A percentile compares a stretch with the other conserved stretches of the same genome.
Conservation (phyloP, 805 yeast genomes). For the Zygosaccharomyces bailii region DNA sequence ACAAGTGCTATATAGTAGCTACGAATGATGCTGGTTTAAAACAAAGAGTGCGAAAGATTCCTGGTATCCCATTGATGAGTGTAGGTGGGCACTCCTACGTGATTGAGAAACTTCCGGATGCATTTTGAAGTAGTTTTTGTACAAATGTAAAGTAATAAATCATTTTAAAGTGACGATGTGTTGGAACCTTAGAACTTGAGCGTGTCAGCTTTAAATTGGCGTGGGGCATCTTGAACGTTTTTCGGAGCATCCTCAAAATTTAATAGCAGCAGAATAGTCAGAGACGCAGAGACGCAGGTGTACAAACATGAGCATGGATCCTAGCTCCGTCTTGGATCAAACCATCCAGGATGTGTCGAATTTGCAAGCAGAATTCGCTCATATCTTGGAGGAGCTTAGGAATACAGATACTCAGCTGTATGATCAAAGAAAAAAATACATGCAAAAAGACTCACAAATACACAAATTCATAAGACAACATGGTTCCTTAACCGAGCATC, state of each 20-base stretch:
- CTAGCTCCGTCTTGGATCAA: slow-evolving; percentile 77
- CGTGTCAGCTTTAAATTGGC: too few species aligned
- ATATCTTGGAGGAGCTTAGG: slow-evolving; percentile 72
- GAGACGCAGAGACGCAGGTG: too few species aligned
- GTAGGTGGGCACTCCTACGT: slow-evolving; percentile 93
- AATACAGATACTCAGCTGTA: slow-evolving; percentile 62
- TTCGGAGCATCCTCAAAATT: too few species aligned
- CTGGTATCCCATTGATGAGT: slow-evolving; percentile 95
- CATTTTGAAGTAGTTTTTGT: slow-evolving; percentile 47
- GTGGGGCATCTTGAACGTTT: neutral
- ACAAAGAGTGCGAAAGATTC: slow-evolving; percentile 90
- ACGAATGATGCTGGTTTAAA: slow-evolving; percentile 97
- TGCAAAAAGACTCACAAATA: slow-evolving; percentile 70
- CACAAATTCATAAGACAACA: slow-evolving; percentile 79
- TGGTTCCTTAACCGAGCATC: slow-evolving; percentile 77
- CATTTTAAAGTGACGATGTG: too few species aligned
- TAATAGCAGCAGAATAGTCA: too few species aligned
- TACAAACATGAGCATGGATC: slow-evolving; percentile 58
- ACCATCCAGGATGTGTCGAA: slow-evolving; percentile 72
- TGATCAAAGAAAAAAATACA: slow-evolving; percentile 63
- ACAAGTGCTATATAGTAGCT: slow-evolving; percentile 95
- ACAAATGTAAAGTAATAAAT: slow-evolving; percentile 4
- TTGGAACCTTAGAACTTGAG: too few species aligned
- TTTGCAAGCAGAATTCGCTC: slow-evolving; percentile 82
- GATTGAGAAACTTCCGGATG: slow-evolving; percentile 92